These are phyloP conservation scores for Fulvia fulva DNA, from an alignment of 2,329 filamentous ascomycete species.

Conservation along the genomic window DNA sequence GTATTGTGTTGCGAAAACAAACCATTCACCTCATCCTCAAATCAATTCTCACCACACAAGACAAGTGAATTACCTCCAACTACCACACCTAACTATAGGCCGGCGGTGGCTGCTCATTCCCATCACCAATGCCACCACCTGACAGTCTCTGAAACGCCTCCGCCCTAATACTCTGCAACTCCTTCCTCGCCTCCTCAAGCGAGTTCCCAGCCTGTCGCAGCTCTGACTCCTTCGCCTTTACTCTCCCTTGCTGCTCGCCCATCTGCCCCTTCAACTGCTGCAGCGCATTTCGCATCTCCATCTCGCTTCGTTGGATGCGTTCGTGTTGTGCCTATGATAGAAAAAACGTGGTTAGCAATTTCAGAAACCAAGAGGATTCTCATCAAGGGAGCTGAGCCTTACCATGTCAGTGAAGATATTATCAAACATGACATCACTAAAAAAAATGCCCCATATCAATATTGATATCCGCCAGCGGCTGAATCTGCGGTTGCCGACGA, in stretches of 20 bases:
- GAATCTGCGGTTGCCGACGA: conserved; percentile 23
- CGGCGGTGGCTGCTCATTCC: conserved; percentile 2
- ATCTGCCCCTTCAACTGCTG: conserved; percentile 22
- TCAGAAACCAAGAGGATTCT: too few species aligned
- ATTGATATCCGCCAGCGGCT: conserved; percentile 17
- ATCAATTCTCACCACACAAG: too few species aligned
- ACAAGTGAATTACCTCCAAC: too few species aligned
- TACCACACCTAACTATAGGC: too few species aligned
- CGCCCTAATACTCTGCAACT: conserved; percentile 30
- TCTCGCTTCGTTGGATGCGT: conserved; percentile 23
- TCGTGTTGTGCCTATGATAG: conserved; percentile 23
- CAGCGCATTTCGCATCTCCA: conserved; percentile 21
- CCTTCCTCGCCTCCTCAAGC: conserved; percentile 23
- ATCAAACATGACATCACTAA: conserved; percentile 31
- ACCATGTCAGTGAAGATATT: conserved; percentile 31
- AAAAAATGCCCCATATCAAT: conserved; percentile 30
- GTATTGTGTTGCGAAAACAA: too few species aligned
- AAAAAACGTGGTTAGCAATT: too few species aligned
- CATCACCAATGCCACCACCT: not conserved
- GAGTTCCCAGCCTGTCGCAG: conserved; percentile 16
- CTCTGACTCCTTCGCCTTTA: conserved; percentile 12
- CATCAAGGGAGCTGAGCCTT: not conserved
- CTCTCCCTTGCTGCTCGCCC: conserved; percentile 18
- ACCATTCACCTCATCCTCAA: too few species aligned
- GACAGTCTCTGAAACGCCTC: conserved; percentile 29